These are phyloP conservation scores for Coleophoma eucalyptorum DNA, from an alignment of 2,329 filamentous ascomycete species.

Conservation along the genomic window DNA sequence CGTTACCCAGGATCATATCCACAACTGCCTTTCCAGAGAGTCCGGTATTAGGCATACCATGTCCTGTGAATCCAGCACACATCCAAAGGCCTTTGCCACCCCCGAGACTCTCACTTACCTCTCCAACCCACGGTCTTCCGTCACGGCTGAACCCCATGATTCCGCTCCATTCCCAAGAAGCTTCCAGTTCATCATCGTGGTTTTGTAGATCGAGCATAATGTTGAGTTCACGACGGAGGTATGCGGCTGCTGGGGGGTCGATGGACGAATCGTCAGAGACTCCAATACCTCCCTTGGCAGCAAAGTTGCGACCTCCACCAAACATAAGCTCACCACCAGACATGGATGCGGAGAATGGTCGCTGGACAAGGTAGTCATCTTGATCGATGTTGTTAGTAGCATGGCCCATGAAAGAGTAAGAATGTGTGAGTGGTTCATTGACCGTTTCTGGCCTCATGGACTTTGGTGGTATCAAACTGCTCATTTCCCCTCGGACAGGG, in stretches of 20 bases:
- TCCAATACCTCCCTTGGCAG: constrained; percentile 48
- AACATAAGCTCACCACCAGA: constrained; percentile 58
- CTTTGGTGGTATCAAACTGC: constrained; percentile 56
- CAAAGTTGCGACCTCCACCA: constrained; percentile 64
- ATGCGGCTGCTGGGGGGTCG: constrained; percentile 38
- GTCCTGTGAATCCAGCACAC: constrained; percentile 65
- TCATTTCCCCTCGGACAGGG: constrained; percentile 73
- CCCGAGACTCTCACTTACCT: constrained; percentile 48
- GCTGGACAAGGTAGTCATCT: constrained; percentile 72
- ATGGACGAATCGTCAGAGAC: constrained; percentile 56
- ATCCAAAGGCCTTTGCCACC: constrained; percentile 58
- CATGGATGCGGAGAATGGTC: constrained; percentile 42
- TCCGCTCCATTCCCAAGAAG: constrained; percentile 63
- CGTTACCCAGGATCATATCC: constrained; percentile 48
- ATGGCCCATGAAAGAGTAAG: constrained; percentile 56
- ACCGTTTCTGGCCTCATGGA: constrained; percentile 16
- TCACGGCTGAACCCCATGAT: constrained; percentile 77
- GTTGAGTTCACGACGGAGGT: constrained; percentile 22
- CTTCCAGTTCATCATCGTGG: constrained; percentile 38
- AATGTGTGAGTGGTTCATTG: constrained; percentile 16
- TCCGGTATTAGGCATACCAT: constrained; percentile 74
- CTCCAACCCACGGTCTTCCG: constrained; percentile 65
- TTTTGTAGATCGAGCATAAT: constrained; percentile 23
- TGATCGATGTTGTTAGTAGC: constrained; percentile 38
- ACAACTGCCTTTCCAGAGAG: constrained; percentile 62